Evolutionary conservation across 129 eudicot species (phyloP), one percentile per base, ranked within the genome.

Genomic region (Tagetes erecta): DNA sequence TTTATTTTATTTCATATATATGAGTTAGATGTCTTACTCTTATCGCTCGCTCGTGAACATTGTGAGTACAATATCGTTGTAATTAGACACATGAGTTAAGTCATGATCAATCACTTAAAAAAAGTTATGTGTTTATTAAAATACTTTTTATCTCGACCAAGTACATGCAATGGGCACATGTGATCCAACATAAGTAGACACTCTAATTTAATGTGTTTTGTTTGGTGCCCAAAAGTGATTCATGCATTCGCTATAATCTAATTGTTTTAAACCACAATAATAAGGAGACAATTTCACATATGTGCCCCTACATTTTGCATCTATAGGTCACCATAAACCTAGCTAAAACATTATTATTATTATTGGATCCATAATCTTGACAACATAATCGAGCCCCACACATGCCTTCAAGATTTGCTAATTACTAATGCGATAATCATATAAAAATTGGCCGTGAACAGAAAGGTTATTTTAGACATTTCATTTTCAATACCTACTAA

Each of bases 181-280:
- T 69, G 65, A 78, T 78, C 77, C 72, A 71, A 62, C 57, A 78
- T 78, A 71, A 20, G 50, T 41, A 38, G 81, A 78, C 81, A 78
- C 64, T 65, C 66, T 38, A 63, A 78, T 71, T 69, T 78, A 71
- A 71, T 71, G 72, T 71, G 72, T 71, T 78, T 51, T 78, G 72
- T 78, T 78, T 78, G 77, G 77, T 78, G 77, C 58, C 74, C 41
- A 68, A 20, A 62, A 63, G 40, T 53, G 77, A 71, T 78, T 55
- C 77, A 78, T 71, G 35, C 67, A 62, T 71, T 40, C 73, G 33
- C 40, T 40, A 34, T 70, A 49, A 13, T 40, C 39, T 33, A 67
- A 35, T 55, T 70, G 38, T 47, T 39, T 71, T 71, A 46, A 51
- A 71, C 72, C 72, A 63, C 82, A 78, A 78, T 71, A 38, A 71